Evolutionary conservation across 495 filamentous ascomycete species (phyloP).

Genomic region (Annulohypoxylon moriforme): DNA sequence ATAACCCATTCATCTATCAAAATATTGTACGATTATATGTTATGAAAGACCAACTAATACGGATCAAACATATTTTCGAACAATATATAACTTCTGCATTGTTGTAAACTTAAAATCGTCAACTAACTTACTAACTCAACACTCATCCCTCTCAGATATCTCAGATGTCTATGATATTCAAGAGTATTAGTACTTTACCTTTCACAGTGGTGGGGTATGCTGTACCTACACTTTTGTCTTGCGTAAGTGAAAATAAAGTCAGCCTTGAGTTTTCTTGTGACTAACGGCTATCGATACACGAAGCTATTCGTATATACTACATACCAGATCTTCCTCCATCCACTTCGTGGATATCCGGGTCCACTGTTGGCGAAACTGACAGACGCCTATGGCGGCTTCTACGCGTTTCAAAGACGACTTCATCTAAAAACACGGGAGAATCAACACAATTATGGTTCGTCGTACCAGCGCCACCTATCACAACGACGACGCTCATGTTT

Average conservation of each 20-base stretch:
- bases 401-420: slow-evolving; percentile 54
- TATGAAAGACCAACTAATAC: too few relatives aligned
- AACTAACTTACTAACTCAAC: too few relatives aligned
- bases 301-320: background rate
- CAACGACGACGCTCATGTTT: background rate
- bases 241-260: background rate
- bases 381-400: slow-evolving; percentile 53
- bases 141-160: too few relatives aligned
- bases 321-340: slow-evolving; percentile 47
- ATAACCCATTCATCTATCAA: too few relatives aligned
- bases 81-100: too few relatives aligned
- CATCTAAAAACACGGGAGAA: slow-evolving; percentile 56
- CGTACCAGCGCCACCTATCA: background rate
- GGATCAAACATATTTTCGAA: too few relatives aligned
- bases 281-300: background rate
- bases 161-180: too few relatives aligned
- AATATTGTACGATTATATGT: too few relatives aligned
- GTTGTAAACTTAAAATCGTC: too few relatives aligned
- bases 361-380: slow-evolving; percentile 60
- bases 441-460: slow-evolving; percentile 56
- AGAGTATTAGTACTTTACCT: too few relatives aligned
- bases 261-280: background rate
- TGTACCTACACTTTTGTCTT: background rate
- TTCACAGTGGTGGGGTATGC: background rate
- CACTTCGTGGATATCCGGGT: slow-evolving; percentile 59